phyloP scores from a whole-genome alignment of 2,329 filamentous ascomycete species.

The Trichoderma simmonsii region DNA sequence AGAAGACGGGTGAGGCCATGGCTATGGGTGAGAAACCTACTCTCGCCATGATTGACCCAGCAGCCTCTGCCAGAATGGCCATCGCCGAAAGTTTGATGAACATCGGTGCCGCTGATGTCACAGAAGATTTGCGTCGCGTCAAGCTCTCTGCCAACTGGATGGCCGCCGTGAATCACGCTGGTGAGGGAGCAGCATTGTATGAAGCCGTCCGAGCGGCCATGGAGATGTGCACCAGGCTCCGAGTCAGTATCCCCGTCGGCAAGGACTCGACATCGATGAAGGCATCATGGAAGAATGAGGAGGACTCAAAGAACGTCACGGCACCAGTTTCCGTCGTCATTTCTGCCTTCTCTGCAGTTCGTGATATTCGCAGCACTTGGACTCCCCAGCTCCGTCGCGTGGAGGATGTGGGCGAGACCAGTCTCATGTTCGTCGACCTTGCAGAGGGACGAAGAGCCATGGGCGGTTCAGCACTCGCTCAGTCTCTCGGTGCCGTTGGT shows the following conservation, averaged over 20 bases:
- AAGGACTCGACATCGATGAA: conserved; percentile 99
- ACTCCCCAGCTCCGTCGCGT: conserved; percentile 80
- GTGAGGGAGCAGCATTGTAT: conserved; percentile 88
- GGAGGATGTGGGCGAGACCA: conserved; percentile 84
- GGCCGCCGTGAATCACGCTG: conserved; percentile 90
- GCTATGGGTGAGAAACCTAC: conserved; percentile 92
- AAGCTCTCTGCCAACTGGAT: conserved; percentile 98
- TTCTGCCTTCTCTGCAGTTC: conserved; percentile 82
- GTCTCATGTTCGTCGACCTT: conserved; percentile 88
- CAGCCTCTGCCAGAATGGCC: conserved; percentile 91
- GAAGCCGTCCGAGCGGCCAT: conserved; percentile 91
- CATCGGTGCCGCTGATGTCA: conserved; percentile 70
- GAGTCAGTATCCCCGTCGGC: conserved; percentile 89
- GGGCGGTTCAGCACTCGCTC: conserved; percentile 87
- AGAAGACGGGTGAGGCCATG: conserved; percentile 90
- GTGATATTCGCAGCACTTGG: conserved; percentile 84
- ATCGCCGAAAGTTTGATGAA: conserved; percentile 94
- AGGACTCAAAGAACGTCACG: conserved; percentile 77
- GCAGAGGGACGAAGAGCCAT: conserved; percentile 75
- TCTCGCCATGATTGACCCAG: conserved; percentile 83
- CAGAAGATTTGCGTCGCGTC: conserved; percentile 72
- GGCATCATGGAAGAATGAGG: conserved; percentile 81
- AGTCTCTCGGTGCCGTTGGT: conserved; percentile 83
- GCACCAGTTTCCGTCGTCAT: conserved; percentile 89
- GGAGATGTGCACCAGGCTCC: conserved; percentile 86